Evolutionary conservation across 2,329 filamentous ascomycete genomes (phyloP).

Genomic region (Penicillium digitatum): DNA sequence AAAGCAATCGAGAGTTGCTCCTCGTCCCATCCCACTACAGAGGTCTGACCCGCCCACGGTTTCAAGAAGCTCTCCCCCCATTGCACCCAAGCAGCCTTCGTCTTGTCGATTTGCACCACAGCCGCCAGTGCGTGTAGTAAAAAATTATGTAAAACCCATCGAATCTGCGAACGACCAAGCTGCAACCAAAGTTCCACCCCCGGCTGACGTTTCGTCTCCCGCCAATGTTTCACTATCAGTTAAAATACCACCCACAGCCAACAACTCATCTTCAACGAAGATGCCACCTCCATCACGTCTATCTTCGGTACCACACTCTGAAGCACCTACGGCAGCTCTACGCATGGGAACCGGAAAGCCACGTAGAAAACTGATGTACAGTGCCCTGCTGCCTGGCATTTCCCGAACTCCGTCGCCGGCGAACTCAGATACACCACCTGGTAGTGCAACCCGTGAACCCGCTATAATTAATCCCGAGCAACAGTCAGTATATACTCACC

Average conservation of each 20-base stretch:
- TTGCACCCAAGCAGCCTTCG: neutral
- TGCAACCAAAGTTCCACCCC: neutral
- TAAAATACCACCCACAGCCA: neutral
- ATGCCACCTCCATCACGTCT: conserved; percentile 2
- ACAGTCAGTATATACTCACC: conserved; percentile 31
- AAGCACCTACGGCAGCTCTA: conserved; percentile 26
- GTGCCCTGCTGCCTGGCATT: conserved; percentile 32
- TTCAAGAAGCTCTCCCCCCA: neutral
- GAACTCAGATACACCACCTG: conserved; percentile 4
- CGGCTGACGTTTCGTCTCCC: neutral
- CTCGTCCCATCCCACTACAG: neutral
- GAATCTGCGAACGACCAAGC: neutral
- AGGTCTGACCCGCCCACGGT: neutral
- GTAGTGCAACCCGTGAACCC: conserved; percentile 1
- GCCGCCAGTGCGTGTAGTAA: neutral
- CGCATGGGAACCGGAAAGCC: conserved; percentile 35
- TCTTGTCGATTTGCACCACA: neutral
- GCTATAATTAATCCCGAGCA: conserved; percentile 8
- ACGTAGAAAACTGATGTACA: conserved; percentile 45
- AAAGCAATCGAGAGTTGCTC: neutral
- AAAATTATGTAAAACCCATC: neutral
- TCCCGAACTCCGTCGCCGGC: conserved; percentile 12
- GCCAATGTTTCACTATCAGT: neutral
- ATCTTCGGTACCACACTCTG: conserved; percentile 2
- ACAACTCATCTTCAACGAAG: neutral